Conservation (phyloP, 306 rosid genomes). For the Delonix regia region DNA sequence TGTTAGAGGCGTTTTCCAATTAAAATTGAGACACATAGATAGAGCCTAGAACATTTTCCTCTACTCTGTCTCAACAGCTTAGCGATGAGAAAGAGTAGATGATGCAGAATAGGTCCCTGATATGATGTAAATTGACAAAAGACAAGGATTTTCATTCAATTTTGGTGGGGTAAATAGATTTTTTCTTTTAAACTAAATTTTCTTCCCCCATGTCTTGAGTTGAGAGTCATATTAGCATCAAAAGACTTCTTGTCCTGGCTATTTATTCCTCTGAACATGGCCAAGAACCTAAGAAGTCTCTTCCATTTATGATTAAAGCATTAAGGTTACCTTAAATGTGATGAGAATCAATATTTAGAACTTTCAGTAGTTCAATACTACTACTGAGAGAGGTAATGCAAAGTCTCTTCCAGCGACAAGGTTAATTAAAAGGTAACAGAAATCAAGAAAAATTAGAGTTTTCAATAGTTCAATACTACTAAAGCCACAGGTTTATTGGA, state of each 20-base stretch:
- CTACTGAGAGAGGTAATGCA: neutral
- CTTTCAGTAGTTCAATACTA: neutral
- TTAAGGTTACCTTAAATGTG: neutral
- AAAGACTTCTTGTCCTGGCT: neutral
- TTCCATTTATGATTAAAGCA: neutral
- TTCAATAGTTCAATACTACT: neutral
- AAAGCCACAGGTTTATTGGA: neutral
- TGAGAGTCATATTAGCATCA: neutral
- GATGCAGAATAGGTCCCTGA: constrained; percentile 17
- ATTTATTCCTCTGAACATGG: neutral
- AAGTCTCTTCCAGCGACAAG: neutral
- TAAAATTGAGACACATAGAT: constrained; percentile 24
- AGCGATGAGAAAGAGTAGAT: constrained; percentile 21
- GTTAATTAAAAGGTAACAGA: neutral
- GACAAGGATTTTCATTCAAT: constrained; percentile 36
- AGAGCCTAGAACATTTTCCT: constrained; percentile 21
- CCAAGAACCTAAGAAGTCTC: neutral
- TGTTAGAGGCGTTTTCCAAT: neutral
- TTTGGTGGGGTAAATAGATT: constrained; percentile 26
- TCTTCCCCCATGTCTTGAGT: neutral
- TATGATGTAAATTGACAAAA: constrained; percentile 36
- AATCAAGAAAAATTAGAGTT: neutral
- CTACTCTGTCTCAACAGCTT: constrained; percentile 24
- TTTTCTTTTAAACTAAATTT: neutral
- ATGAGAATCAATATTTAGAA: neutral